A percentile compares a stretch with the other conserved stretches of the same genome.
Conservation (phyloP, 352 stramenopile species). For the Phytopythium boreale region DNA sequence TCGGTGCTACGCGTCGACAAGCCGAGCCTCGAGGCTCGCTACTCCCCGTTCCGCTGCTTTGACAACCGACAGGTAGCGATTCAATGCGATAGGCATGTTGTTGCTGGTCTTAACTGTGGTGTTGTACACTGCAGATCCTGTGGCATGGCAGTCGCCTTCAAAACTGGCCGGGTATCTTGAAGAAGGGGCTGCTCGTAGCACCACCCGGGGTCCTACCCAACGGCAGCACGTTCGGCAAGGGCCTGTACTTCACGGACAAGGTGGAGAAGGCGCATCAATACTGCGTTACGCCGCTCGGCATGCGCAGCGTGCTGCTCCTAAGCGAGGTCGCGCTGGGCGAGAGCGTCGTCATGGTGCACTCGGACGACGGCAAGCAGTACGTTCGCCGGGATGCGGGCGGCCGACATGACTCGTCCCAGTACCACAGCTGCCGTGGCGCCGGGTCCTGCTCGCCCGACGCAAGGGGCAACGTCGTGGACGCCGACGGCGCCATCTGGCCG, state of each 20-base stretch:
- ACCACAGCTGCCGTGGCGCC: constrained; percentile 40
- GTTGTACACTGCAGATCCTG: constrained; percentile 23
- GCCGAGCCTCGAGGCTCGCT: constrained; percentile 18
- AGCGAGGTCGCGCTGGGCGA: constrained; percentile 47
- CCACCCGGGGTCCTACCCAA: constrained; percentile 45
- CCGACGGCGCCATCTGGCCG: constrained; percentile 38
- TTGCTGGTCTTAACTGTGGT: not conserved
- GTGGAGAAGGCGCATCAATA: constrained; percentile 42
- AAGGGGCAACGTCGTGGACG: constrained; percentile 29
- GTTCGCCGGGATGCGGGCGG: constrained; percentile 11
- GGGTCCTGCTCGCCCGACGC: constrained; percentile 32
- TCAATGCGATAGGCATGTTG: too few relatives aligned
- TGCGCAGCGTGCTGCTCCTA: constrained; percentile 31
- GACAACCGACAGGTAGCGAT: constrained; percentile 20
- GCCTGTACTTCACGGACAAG: constrained; percentile 77
- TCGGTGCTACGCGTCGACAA: constrained; percentile 36
- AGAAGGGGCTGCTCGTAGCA: constrained; percentile 57
- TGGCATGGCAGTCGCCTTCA: constrained; percentile 65
- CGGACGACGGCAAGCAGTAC: constrained; percentile 15
- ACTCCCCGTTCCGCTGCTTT: constrained; percentile 20
- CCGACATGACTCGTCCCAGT: constrained; percentile 11
- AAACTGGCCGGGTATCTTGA: constrained; percentile 71
- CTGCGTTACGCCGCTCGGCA: constrained; percentile 17
- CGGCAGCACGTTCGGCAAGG: constrained; percentile 56
- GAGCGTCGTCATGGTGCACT: constrained; percentile 21